Evolutionary conservation across 495 filamentous ascomycete genomes (phyloP).

Genomic region (Trichoderma reesei): DNA sequence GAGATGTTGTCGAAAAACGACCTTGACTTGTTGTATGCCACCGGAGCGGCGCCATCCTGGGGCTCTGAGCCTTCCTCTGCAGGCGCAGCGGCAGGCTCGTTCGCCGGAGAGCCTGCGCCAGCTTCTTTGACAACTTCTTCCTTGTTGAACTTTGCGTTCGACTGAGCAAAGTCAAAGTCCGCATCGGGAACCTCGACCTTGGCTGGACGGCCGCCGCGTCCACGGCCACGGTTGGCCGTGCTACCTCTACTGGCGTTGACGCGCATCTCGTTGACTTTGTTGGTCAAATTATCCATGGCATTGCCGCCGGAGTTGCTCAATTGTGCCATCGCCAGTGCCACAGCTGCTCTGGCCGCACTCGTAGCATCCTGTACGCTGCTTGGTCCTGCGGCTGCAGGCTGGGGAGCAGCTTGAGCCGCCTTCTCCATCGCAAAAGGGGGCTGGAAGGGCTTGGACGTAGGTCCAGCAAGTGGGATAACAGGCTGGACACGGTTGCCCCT

Average conservation of each 20-base stretch:
- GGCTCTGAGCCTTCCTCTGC: constrained; percentile 21
- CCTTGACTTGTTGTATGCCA: constrained; percentile 68
- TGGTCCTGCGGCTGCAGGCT: constrained; percentile 22
- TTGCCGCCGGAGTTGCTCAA: constrained; percentile 42
- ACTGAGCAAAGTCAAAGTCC: constrained; percentile 86
- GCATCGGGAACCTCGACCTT: constrained; percentile 81
- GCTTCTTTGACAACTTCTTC: constrained; percentile 89
- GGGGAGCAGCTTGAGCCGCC: constrained; percentile 25
- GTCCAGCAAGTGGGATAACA: constrained; percentile 60
- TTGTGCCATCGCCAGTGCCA: constrained; percentile 85
- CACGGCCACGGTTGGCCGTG: constrained; percentile 39
- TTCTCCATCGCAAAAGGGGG: background rate
- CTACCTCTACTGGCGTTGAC: constrained; percentile 44
- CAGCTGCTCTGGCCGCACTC: constrained; percentile 72
- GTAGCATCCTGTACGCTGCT: constrained; percentile 57
- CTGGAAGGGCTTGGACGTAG: constrained; percentile 38
- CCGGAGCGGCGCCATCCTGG: constrained; percentile 25
- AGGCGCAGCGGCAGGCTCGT: constrained; percentile 33
- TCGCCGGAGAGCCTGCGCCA: constrained; percentile 65
- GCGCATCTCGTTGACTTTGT: constrained; percentile 81
- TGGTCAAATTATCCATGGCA: constrained; percentile 65
- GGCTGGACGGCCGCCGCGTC: constrained; percentile 37
- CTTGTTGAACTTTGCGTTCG: constrained; percentile 98
- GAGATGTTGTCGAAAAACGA: constrained; percentile 99
- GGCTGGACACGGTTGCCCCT: constrained; percentile 43